Evolutionary conservation across 1,139 yeast genomes (phyloP), one percentile per base, ranked within the genome.

Genomic region (Debaryomyces psychrophilus): DNA sequence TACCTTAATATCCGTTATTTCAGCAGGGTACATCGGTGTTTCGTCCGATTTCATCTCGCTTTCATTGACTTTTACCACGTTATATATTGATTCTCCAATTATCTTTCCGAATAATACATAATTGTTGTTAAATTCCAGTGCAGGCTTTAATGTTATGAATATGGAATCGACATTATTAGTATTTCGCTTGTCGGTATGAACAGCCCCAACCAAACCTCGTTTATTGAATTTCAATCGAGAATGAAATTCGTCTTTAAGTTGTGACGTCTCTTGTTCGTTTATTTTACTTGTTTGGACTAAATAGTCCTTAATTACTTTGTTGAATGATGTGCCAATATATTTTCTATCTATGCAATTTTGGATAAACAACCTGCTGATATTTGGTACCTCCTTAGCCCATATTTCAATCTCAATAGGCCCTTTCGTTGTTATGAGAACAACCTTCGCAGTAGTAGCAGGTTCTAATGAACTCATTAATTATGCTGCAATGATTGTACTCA

Each of bases 331-430:
- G 5, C 73, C 76, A 46, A 64, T 61, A 55, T 73, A 82, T 38
- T 59, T 62, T 5, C 75, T 75, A 46, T 74, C 67, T 20, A 72
- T 41, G 51, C 87, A 81, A 38, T 70, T 68, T 46, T 73, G 70
- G 12, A 87, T 59, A 53, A 87, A 84, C 39, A 60, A 57, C 37
- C 75, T 62, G 28, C 79, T 59, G 0, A 82, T 77, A 0, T 54
- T 51, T 0, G 95, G 92, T 3, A 80, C 65, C 59, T 88, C 90
- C 53, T 81, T 81, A 22, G 92, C 88, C 85, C 88, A 88, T 8
- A 87, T 59, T 44, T 82, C 90, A 1, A 87, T 60, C 36, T 75
- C 80, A 0, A 88, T 64, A 1, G 68, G 62, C 0, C 95, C 95
- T 48, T 81, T 83, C 9, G 81, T 67, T 1, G 95, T 86, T 9